A percentile compares a stretch with the other conserved stretches of the same genome.
Conservation (phyloP, 73 alveolate genomes). For the Tetrahymena thermophila region DNA sequence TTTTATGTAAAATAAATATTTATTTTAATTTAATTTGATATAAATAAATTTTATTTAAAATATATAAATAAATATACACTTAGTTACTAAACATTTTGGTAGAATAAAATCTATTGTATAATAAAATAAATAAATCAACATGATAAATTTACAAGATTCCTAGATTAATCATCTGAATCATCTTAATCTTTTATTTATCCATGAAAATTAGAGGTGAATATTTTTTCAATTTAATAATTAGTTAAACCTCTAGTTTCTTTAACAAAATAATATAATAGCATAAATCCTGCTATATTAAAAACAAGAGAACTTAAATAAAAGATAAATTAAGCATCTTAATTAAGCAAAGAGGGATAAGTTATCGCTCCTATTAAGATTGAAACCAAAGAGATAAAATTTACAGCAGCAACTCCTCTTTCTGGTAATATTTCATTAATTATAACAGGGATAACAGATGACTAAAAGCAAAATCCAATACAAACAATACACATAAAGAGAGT, state of each 20-base stretch:
- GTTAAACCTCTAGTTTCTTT: background rate
- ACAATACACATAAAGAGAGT: background rate
- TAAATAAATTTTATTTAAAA: too few relatives aligned
- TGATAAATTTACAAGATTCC: background rate
- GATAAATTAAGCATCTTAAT: background rate
- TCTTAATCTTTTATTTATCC: background rate
- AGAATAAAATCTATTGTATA: background rate
- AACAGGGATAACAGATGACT: background rate
- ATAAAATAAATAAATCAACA: background rate
- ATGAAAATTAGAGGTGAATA: background rate
- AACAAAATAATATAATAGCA: background rate
- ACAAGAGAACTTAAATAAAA: background rate
- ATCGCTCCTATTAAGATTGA: background rate
- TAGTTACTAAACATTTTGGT: background rate
- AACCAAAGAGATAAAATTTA: background rate
- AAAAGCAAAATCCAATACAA: background rate
- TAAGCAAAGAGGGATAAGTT: background rate
- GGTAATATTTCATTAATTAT: background rate
- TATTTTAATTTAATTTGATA: too few relatives aligned
- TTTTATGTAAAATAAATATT: too few relatives aligned
- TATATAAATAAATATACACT: background rate
- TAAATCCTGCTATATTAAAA: background rate
- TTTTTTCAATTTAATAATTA: background rate
- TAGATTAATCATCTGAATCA: background rate
- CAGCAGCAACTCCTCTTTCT: background rate